Evolutionary conservation across 192 early-diverging fungal species (phyloP), one percentile per base, ranked within the genome.

Genomic region (Backusella westeae): DNA sequence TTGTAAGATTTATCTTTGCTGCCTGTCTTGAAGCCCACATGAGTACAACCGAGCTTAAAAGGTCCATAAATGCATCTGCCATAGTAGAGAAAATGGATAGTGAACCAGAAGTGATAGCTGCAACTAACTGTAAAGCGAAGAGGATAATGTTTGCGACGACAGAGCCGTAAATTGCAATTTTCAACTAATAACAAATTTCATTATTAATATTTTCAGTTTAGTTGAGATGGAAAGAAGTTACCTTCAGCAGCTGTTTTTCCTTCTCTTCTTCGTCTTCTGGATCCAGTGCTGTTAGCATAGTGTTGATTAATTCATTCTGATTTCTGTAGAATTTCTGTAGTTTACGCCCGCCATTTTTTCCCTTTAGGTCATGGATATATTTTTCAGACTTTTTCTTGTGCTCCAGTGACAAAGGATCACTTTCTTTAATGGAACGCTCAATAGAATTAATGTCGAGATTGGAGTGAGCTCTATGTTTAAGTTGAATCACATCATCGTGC

Each of bases 301-400:
- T 85, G 66, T 93, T 85, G 78, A 96, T 96, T 49, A 92, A 85
- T 59, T 93, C 89, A 76, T 97, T 96, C 76, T 97, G 96, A 39
- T 86, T 78, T 67, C 91, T 76, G 81, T 97, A 97, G 75, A 95
- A 97, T 29, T 85, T 80, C 41, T 82, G 84, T n/a, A 93, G 77
- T 69, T 87, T 83, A 38, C 85, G 85, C 68, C 81, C 83, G 5
- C 80, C 83, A 2, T 75, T 63, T 0, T 80, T 86, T 5, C 82
- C 77, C 36, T 41, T 63, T 17, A 88, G 77, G 36, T 85, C 83
- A 15, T 65, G 66, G 4, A 90, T 85, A 52, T 90, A 87, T 2
- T 87, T 85, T 67, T 87, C 85, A 10, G 86, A 82, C 65, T 84
- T 83, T 69, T 85, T 82, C 19, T 78, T 83, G 1, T 73, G 71